Percentiles rank a stretch among this genome's conserved stretches.
These are phyloP conservation scores for Diaporthe sp. DNA, from an alignment of 2,329 filamentous ascomycete genomes.

Conservation along the genomic window DNA sequence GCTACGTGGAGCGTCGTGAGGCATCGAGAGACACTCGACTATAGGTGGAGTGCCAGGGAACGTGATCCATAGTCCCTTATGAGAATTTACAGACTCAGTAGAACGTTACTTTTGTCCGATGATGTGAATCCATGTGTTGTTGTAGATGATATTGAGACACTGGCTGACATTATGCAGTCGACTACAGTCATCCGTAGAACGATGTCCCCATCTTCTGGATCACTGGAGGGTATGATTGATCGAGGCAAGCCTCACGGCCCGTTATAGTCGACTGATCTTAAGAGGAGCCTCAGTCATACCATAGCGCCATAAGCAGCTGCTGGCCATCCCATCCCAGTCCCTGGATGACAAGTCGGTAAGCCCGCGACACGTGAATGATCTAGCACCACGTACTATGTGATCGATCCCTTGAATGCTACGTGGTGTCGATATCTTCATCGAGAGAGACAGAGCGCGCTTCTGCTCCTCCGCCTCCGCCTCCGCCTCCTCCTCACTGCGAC, in stretches of 20 bases:
- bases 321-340: background rate
- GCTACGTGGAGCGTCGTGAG: conserved; percentile 10
- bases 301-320: background rate
- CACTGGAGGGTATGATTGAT: background rate
- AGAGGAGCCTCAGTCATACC: background rate
- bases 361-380: background rate
- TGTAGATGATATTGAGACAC: too few species aligned
- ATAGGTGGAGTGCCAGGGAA: background rate
- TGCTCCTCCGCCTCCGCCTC: too few species aligned
- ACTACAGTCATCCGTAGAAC: background rate
- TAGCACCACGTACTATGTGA: background rate
- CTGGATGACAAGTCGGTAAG: background rate
- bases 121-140: background rate
- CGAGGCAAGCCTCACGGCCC: background rate
- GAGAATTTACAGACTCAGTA: background rate
- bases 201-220: background rate
- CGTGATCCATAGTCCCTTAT: background rate
- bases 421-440: background rate
- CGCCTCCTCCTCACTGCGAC: background rate
- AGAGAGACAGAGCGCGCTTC: too few species aligned
- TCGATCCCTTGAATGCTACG: background rate
- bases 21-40: background rate
- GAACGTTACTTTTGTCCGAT: conserved; percentile 8
- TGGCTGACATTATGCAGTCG: background rate
- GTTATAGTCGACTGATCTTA: background rate